phyloP scores from a whole-genome alignment of 768 basidiomycete species.

The Termitomyces sp. region DNA sequence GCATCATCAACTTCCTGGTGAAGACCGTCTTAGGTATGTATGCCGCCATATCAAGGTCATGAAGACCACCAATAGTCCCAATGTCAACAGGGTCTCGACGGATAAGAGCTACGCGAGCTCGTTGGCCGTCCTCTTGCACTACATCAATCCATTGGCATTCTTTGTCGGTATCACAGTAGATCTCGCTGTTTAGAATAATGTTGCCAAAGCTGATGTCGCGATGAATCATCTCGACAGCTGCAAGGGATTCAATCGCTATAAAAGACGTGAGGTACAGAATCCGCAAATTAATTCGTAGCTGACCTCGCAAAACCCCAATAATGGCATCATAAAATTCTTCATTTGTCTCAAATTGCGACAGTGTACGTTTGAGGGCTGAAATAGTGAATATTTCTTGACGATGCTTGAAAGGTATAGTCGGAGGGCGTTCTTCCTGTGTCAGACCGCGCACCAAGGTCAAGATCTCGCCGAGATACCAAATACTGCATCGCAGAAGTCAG shows the following conservation, averaged over 20 bases:
- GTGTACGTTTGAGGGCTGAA: neutral
- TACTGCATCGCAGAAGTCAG: neutral
- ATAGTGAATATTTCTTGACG: neutral
- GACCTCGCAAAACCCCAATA: neutral
- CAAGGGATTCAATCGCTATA: neutral
- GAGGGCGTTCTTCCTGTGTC: neutral
- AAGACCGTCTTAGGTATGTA: neutral
- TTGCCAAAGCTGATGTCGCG: neutral
- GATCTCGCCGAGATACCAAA: neutral
- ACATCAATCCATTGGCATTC: neutral
- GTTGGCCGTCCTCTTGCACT: too few species aligned
- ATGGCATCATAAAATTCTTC: neutral
- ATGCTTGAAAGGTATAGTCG: neutral
- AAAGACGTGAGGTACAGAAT: neutral
- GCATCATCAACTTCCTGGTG: too few species aligned
- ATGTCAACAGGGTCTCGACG: neutral
- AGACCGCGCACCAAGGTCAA: neutral
- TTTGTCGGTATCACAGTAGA: neutral
- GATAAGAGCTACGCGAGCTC: neutral
- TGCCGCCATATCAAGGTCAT: neutral
- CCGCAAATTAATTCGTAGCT: neutral
- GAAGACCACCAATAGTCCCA: neutral
- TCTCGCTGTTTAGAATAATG: neutral
- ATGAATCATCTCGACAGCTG: neutral
- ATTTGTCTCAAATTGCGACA: neutral